Evolutionary conservation across 228 moss, liverwort and hornwort genomes (phyloP).

Genomic region (Sphagnum fallax): DNA sequence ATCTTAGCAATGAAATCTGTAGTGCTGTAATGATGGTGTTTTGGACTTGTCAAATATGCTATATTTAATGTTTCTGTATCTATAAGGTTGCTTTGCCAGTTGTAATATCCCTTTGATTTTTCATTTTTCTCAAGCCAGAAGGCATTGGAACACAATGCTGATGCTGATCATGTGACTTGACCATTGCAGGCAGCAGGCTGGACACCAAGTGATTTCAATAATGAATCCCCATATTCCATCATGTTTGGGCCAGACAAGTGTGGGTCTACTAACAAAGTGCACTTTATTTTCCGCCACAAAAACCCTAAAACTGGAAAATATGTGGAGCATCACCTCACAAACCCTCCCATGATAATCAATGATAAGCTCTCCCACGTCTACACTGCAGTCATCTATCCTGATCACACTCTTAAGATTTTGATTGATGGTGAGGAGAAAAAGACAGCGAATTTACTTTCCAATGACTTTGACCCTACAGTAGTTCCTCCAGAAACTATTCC

Average conservation of each 20-base stretch:
- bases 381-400: conserved; percentile 80
- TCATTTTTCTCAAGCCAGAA: too few species aligned
- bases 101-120: too few species aligned
- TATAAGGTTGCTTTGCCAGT: too few species aligned
- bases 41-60: too few species aligned
- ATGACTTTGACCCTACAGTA: conserved; percentile 79
- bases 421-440: conserved; percentile 86
- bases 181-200: conserved; percentile 70
- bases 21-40: too few species aligned
- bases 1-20: too few species aligned
- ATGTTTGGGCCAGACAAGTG: conserved; percentile 99
- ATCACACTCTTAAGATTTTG: conserved; percentile 69
- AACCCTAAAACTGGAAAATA: conserved; percentile 69
- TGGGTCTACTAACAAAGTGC: conserved; percentile 90
- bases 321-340: conserved; percentile 84
- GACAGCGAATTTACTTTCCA: conserved; percentile 65
- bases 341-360: conserved; percentile 33
- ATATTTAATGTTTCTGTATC: too few species aligned
- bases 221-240: conserved; percentile 87
- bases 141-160: not conserved
- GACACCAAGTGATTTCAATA: conserved; percentile 95
- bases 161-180: not conserved
- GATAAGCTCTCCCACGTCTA: conserved; percentile 92
- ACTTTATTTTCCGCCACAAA: conserved; percentile 96
- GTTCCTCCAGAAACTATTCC: conserved; percentile 81